phyloP scores from a whole-genome alignment of 2,329 filamentous ascomycete species.

The Alternaria gansuensis region DNA sequence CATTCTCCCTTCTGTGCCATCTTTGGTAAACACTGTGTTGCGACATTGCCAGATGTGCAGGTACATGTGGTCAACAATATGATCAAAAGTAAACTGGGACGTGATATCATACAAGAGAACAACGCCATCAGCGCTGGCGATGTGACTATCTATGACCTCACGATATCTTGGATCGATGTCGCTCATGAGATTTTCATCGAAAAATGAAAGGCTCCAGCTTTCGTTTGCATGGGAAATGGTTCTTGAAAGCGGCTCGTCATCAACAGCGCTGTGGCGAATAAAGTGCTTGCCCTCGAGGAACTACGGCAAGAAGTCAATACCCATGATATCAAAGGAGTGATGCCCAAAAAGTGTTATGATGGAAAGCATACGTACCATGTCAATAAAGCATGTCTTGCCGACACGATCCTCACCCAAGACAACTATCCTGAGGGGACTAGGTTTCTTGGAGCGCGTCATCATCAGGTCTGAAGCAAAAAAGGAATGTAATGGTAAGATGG shows the following conservation, averaged over 20 bases:
- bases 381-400: constrained; percentile 41
- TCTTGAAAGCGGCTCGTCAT: constrained; percentile 17
- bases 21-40: constrained; percentile 8
- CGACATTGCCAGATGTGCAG: constrained; percentile 26
- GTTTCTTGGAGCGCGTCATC: constrained; percentile 9
- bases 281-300: constrained; percentile 22
- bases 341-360: not conserved
- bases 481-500: not conserved
- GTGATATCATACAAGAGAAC: constrained; percentile 46
- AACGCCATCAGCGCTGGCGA: constrained; percentile 33
- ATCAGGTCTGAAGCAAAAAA: not conserved
- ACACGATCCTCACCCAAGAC: constrained; percentile 36
- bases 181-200: constrained; percentile 35
- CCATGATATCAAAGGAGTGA: not conserved
- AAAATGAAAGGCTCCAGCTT: constrained; percentile 18
- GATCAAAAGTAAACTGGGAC: constrained; percentile 30
- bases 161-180: constrained; percentile 17
- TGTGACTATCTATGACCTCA: constrained; percentile 8
- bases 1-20: constrained; percentile 2
- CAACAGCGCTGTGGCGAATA: constrained; percentile 14
- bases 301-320: not conserved
- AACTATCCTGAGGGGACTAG: constrained; percentile 16
- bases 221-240: constrained; percentile 22
- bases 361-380: constrained; percentile 29
- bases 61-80: constrained; percentile 32